Conservation (phyloP, 768 basidiomycete genomes). For the Boletus tomentosulus region DNA sequence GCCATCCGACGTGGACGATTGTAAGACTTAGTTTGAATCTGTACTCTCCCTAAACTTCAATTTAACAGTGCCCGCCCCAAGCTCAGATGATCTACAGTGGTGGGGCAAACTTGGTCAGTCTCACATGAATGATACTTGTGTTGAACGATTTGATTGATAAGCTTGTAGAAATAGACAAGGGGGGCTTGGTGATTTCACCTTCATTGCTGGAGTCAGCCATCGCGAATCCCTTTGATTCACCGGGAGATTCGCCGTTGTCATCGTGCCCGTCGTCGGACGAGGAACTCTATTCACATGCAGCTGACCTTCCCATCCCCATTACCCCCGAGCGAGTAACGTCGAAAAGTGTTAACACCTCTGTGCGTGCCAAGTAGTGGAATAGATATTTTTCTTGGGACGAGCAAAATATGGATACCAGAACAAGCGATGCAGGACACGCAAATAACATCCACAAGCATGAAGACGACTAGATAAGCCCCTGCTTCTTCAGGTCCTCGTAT, state of each 20-base stretch:
- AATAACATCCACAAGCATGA: neutral
- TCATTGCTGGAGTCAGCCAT: conserved; percentile 38
- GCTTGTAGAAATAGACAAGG: conserved; percentile 16
- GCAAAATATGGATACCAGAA: neutral
- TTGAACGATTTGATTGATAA: neutral
- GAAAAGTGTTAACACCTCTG: conserved; percentile 5
- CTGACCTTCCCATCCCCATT: conserved; percentile 67
- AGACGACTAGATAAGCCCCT: conserved; percentile 69
- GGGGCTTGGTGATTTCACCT: conserved; percentile 31
- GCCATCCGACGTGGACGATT: conserved; percentile 34
- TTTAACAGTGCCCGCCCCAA: conserved; percentile 74
- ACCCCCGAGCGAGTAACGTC: conserved; percentile 32
- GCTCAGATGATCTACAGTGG: conserved; percentile 73
- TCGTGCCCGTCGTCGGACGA: conserved; percentile 83
- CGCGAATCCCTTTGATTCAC: conserved; percentile 74
- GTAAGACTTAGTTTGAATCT: conserved; percentile 22
- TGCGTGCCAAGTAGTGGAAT: conserved; percentile 8
- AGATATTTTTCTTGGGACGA: neutral
- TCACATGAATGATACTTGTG: neutral
- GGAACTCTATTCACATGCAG: conserved; percentile 72
- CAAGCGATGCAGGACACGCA: neutral
- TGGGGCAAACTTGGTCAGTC: conserved; percentile 68
- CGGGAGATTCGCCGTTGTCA: conserved; percentile 58
- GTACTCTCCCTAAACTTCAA: conserved; percentile 2
- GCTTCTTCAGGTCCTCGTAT: conserved; percentile 96